Evolutionary conservation across 306 rosid genomes (phyloP).

Genomic region (Quercus agrifolia): DNA sequence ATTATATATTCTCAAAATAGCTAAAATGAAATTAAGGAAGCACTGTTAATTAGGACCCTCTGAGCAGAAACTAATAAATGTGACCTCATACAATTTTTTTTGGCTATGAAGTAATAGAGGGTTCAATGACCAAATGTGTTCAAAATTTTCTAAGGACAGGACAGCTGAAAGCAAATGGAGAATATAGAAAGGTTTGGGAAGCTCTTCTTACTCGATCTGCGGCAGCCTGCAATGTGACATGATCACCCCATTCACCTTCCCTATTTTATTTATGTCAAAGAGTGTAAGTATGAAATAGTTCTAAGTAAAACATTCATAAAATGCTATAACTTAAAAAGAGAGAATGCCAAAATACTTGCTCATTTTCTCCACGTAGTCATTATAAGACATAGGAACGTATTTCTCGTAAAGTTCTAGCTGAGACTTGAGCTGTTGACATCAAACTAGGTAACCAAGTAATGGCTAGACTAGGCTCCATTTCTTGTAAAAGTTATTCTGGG

Average conservation of each 20-base stretch:
- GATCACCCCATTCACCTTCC: conserved; percentile 98
- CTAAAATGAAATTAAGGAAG: neutral
- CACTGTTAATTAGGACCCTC: neutral
- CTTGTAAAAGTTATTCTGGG: no score
- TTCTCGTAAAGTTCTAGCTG: conserved; percentile 55
- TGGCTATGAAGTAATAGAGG: neutral
- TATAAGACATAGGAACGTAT: conserved; percentile 75
- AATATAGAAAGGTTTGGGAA: neutral
- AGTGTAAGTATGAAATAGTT: conserved; percentile 15
- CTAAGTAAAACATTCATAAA: neutral
- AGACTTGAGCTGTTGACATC: conserved; percentile 49
- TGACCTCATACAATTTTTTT: neutral
- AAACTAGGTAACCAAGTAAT: neutral
- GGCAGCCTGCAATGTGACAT: conserved; percentile 93
- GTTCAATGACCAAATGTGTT: neutral
- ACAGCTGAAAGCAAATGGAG: conserved; percentile 5
- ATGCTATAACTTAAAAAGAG: neutral
- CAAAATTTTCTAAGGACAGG: conserved; percentile 4
- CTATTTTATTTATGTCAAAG: conserved; percentile 39
- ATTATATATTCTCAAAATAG: no score
- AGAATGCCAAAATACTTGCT: conserved; percentile 50
- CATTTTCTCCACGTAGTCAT: conserved; percentile 74
- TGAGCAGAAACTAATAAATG: neutral
- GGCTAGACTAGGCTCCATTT: no score
- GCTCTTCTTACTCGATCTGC: conserved; percentile 71